Conservation (phyloP, 805 yeast species). For the Wickerhamiella vanderwaltii region DNA sequence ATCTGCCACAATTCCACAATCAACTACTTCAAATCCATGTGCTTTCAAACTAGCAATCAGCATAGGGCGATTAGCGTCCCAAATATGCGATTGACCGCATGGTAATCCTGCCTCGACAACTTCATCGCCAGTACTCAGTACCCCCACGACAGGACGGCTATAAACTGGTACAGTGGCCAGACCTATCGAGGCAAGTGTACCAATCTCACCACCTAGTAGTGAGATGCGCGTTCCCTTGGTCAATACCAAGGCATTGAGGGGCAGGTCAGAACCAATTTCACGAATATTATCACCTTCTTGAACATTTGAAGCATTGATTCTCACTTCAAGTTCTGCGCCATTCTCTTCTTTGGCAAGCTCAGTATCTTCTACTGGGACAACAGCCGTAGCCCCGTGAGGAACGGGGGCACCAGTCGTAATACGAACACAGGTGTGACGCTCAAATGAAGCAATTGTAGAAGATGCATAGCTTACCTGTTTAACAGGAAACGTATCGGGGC, state of each 20-base stretch:
- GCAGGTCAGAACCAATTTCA: conserved; percentile 37
- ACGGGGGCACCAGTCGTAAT: conserved; percentile 48
- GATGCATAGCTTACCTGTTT: conserved; percentile 18
- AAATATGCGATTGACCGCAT: conserved; percentile 35
- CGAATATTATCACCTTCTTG: conserved; percentile 36
- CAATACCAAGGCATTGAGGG: conserved; percentile 31
- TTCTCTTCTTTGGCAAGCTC: conserved; percentile 28
- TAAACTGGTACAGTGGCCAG: conserved; percentile 30
- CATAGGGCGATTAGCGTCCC: conserved; percentile 40
- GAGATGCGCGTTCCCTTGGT: conserved; percentile 31
- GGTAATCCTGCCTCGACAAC: conserved; percentile 28
- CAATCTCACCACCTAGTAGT: conserved; percentile 39
- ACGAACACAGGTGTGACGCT: conserved; percentile 32
- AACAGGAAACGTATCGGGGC: conserved; percentile 34
- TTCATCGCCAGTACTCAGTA: conserved; percentile 44
- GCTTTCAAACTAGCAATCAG: conserved; percentile 29
- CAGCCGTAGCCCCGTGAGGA: conserved; percentile 42
- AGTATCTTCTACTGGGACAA: conserved; percentile 45
- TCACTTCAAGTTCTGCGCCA: conserved; percentile 35
- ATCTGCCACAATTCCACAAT: conserved; percentile 41
- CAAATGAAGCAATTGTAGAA: conserved; percentile 25
- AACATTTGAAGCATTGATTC: conserved; percentile 33
- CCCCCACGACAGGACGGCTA: conserved; percentile 35
- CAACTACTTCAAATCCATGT: conserved; percentile 32
- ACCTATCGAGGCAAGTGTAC: conserved; percentile 39